These are phyloP conservation scores for Thielaviopsis punctulata DNA, from an alignment of 2,329 filamentous ascomycete genomes.

Conservation along the genomic window DNA sequence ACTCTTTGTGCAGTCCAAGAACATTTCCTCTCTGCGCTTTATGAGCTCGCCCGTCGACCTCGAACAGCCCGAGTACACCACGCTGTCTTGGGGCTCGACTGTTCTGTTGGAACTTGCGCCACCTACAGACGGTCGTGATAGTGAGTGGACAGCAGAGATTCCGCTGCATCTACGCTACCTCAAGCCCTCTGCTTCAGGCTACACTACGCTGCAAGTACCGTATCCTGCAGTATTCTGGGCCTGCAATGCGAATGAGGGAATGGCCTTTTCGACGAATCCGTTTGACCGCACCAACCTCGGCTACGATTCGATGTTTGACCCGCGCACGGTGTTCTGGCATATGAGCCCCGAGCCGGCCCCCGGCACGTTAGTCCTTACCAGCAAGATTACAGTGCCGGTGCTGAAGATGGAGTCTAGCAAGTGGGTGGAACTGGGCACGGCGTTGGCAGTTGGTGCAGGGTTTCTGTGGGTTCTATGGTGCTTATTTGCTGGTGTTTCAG, in stretches of 20 bases:
- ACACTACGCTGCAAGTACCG: conserved; percentile 42
- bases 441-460: conserved; percentile 40
- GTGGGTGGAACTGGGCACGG: conserved; percentile 38
- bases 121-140: conserved; percentile 23
- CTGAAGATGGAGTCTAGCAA: conserved; percentile 34
- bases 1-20: conserved; percentile 66
- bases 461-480: conserved; percentile 55
- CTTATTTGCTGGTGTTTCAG: conserved; percentile 25
- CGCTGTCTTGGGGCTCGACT: conserved; percentile 60
- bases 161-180: conserved; percentile 80
- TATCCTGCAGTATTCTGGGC: conserved; percentile 86
- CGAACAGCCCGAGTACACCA: conserved; percentile 73
- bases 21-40: conserved; percentile 50
- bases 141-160: conserved; percentile 49
- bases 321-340: conserved; percentile 72
- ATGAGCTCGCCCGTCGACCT: conserved; percentile 68
- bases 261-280: conserved; percentile 57
- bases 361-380: conserved; percentile 25
- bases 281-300: conserved; percentile 78
- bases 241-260: conserved; percentile 48
- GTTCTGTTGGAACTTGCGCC: conserved; percentile 57
- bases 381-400: conserved; percentile 46
- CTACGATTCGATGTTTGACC: conserved; percentile 65
- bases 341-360: conserved; percentile 24
- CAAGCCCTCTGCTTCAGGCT: conserved; percentile 38